Conservation (phyloP, 2,329 filamentous ascomycete genomes). For the Xylogone sp. region DNA sequence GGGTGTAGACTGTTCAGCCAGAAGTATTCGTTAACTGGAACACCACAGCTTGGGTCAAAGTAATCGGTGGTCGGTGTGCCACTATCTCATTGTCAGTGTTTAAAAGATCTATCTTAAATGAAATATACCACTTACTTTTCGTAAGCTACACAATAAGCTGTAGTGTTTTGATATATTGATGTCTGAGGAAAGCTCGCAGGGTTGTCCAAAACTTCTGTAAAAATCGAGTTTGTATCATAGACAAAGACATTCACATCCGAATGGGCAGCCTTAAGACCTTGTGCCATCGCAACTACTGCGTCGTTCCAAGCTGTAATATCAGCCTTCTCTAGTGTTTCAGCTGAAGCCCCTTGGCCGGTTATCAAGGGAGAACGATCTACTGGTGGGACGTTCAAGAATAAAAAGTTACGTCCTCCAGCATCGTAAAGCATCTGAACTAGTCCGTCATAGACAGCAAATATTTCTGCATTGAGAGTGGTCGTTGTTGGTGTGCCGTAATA, state of each 20-base stretch:
- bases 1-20: slow-evolving; percentile 63
- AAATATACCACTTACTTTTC: slow-evolving; percentile 38
- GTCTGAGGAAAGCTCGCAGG: slow-evolving; percentile 47
- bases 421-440: slow-evolving; percentile 44
- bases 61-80: slow-evolving; percentile 41
- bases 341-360: slow-evolving; percentile 31
- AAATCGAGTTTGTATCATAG: slow-evolving; percentile 50
- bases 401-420: slow-evolving; percentile 53
- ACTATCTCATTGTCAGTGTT: slow-evolving; percentile 23
- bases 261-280: slow-evolving; percentile 27
- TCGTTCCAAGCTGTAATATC: slow-evolving; percentile 51
- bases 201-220: slow-evolving; percentile 47
- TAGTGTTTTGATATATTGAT: slow-evolving; percentile 49
- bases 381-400: slow-evolving; percentile 56
- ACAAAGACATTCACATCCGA: slow-evolving; percentile 44
- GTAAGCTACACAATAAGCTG: slow-evolving; percentile 50
- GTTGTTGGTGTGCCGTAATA: slow-evolving; percentile 27
- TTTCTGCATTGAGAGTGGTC: slow-evolving; percentile 31
- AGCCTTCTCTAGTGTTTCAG: slow-evolving; percentile 32
- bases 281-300: slow-evolving; percentile 37
- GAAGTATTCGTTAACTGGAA: slow-evolving; percentile 59
- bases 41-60: slow-evolving; percentile 41
- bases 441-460: slow-evolving; percentile 39
- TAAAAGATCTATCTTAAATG: background rate
- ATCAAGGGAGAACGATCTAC: slow-evolving; percentile 50